phyloP scores from a whole-genome alignment of 208 protist genomes.

The Wallacemonas sp. region DNA sequence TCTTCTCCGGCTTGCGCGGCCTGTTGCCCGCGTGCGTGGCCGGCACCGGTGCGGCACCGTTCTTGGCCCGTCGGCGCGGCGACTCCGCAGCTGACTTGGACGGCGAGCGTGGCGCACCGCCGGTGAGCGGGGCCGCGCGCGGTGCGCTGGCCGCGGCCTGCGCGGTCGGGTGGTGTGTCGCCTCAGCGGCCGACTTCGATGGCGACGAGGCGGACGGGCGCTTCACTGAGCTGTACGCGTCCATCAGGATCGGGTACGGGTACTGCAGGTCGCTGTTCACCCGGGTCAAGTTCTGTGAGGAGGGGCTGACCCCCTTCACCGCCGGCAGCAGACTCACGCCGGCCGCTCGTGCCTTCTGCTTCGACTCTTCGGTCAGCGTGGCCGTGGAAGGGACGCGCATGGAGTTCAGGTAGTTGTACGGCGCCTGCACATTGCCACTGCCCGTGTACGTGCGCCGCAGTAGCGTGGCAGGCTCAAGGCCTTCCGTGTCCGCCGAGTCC shows the following conservation, averaged over 20 bases:
- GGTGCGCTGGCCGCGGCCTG: too few species aligned
- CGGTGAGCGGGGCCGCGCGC: too few species aligned
- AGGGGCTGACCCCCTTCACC: not conserved
- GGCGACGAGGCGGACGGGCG: too few species aligned
- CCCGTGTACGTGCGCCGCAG: not conserved
- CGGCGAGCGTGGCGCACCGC: too few species aligned
- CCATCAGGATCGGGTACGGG: not conserved
- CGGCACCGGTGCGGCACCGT: too few species aligned
- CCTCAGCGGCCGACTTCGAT: too few species aligned
- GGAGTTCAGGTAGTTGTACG: slow-evolving; percentile 14
- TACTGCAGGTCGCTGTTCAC: not conserved
- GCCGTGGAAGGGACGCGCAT: not conserved
- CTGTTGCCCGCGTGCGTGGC: too few species aligned
- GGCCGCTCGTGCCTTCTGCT: not conserved
- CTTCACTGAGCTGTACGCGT: not conserved
- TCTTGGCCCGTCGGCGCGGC: too few species aligned
- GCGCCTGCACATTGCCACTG: slow-evolving; percentile 12
- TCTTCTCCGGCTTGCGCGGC: too few species aligned
- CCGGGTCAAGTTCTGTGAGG: not conserved
- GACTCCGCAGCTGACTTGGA: too few species aligned
- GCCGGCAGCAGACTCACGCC: not conserved
- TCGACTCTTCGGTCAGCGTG: not conserved
- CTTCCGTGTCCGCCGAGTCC: not conserved
- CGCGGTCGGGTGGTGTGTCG: too few species aligned
- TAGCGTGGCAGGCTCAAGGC: slow-evolving; percentile 9